Evolutionary conservation across 768 basidiomycete genomes (phyloP), one percentile per base, ranked within the genome.

Genomic region (Leucosporidium creatinivorum): DNA sequence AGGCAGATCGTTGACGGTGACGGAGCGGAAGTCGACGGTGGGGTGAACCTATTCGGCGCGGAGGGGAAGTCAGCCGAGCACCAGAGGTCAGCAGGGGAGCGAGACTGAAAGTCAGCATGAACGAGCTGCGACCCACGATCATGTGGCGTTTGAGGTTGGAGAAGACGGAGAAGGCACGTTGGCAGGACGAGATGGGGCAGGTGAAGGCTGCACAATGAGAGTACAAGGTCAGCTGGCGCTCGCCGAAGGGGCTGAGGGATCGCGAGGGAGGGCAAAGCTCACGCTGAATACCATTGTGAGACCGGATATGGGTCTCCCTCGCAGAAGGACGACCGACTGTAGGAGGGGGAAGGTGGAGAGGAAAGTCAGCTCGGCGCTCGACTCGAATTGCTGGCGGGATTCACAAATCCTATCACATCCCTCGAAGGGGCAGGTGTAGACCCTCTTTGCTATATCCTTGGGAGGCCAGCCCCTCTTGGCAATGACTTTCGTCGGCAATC

Each of bases 61-160:
- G 7, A 13, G 52, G 15, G 25, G 15, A 26, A 9, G 33, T 33
- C 33, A 33, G 33, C 33, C 8, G 26, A n/a, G 4, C 10, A 4
- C 18, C 2, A 5, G 12, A 5, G 12, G 51, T 52, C 12, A 36
- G 33, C 33, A 12, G 12, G 5, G 33, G 33, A 36, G 33, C 33
- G 6, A 12, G 33, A 12, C 33, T 6, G 33, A 5, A 12, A 36
- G 33, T 5, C 5, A 36, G 33, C 5, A 5, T 5, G 33, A 36
- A 36, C 5, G 33, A 52, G 51, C 12, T 25, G 23, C 3, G n/a
- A 52, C 52, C 6, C n/a, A 57, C 56, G 18, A 57, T 57, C 56
- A 57, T 57, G 31, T 57, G 56, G 19, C 56, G 56, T 31, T 57
- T 57, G 31, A 57, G 56, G 31, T 57, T 57, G 30, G 18, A 19